Evolutionary conservation across 23 red algal species (phyloP).

Genomic region (Rhodosorus marinus): DNA sequence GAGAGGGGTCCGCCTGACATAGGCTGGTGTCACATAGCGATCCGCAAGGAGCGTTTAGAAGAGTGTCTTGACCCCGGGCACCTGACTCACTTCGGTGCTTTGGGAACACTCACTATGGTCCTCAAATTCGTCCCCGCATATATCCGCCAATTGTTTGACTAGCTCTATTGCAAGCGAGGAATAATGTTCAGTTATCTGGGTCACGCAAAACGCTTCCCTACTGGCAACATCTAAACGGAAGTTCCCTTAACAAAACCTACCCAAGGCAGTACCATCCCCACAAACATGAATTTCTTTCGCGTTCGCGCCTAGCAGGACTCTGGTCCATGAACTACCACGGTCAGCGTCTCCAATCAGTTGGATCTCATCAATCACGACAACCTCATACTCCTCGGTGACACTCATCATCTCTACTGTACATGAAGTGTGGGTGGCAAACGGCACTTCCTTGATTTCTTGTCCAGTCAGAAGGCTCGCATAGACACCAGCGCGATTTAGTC

Average conservation of each 20-base stretch:
- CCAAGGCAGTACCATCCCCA: conserved; percentile 11
- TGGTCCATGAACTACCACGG: conserved; percentile 21
- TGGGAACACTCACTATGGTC: no score
- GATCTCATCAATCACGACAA: conserved; percentile 19
- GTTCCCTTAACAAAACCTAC: no score
- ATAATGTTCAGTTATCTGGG: no score
- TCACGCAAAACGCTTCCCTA: no score
- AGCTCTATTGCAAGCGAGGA: background rate
- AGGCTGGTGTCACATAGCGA: background rate
- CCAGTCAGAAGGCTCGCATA: conserved; percentile 9
- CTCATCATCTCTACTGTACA: conserved; percentile 31
- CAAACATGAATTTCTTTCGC: conserved; percentile 16
- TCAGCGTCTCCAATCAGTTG: conserved; percentile 21
- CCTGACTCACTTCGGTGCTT: no score
- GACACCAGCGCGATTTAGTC: conserved; percentile 11
- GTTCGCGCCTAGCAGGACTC: conserved; percentile 15
- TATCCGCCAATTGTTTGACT: no score
- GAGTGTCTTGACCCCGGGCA: no score
- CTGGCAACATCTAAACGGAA: no score
- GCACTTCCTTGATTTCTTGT: conserved; percentile 9
- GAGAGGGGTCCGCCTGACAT: conserved; percentile 7
- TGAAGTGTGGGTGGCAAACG: conserved; percentile 10
- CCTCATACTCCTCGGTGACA: conserved; percentile 4
- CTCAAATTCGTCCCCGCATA: no score
- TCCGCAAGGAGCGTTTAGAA: no score